Evolutionary conservation across 129 eudicot species (phyloP).

Genomic region (Logfia minima): DNA sequence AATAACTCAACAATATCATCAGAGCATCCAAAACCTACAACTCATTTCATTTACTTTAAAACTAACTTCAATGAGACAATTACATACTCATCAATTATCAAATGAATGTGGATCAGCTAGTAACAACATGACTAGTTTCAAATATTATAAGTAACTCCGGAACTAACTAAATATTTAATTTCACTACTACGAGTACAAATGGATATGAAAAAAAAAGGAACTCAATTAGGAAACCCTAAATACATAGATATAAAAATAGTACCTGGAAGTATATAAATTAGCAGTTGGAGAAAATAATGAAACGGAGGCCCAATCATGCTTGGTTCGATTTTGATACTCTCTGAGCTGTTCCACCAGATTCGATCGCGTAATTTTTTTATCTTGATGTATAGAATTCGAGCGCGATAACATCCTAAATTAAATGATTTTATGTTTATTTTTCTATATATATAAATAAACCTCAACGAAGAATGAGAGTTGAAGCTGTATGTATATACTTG

Average conservation of each 20-base stretch:
- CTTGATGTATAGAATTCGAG: neutral
- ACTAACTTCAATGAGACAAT: too few species aligned
- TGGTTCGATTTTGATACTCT: conserved; percentile 87
- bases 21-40: neutral
- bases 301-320: conserved; percentile 93
- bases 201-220: too few species aligned
- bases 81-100: neutral
- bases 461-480: neutral
- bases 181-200: neutral
- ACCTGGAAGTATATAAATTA: conserved; percentile 74
- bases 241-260: too few species aligned
- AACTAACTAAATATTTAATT: too few species aligned
- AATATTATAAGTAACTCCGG: neutral
- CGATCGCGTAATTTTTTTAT: conserved; percentile 70
- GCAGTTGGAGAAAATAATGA: conserved; percentile 87
- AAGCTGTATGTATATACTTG: neutral
- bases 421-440: too few species aligned
- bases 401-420: neutral
- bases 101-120: neutral
- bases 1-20: neutral
- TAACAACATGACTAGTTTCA: neutral
- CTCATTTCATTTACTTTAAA: neutral
- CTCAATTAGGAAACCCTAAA: neutral
- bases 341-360: conserved; percentile 95
- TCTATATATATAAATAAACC: neutral